Percentiles rank a stretch among this genome's conserved stretches.
Conservation (phyloP, 352 stramenopile species). For the Phytophthora cryptogea region DNA sequence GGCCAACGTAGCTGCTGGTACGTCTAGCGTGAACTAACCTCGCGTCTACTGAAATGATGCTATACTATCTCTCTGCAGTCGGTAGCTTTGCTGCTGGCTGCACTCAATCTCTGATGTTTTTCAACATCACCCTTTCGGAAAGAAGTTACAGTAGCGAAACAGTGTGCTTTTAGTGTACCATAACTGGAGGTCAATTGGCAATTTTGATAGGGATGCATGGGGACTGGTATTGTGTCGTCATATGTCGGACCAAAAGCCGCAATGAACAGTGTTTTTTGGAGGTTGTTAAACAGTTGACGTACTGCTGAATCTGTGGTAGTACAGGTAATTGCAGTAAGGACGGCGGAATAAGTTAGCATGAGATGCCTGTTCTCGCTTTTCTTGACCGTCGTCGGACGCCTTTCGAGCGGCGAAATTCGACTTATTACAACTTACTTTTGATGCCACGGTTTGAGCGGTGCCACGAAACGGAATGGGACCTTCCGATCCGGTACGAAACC, state of each 20-base stretch:
- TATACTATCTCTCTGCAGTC: constrained; percentile 15
- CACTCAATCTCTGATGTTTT: constrained; percentile 46
- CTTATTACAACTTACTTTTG: constrained; percentile 34
- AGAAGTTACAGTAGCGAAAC: constrained; percentile 20
- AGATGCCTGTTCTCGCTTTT: not conserved
- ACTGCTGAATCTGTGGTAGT: constrained; percentile 14
- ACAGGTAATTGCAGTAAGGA: not conserved
- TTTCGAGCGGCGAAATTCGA: not conserved
- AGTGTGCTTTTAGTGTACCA: not conserved
- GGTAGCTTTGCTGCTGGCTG: constrained; percentile 8
- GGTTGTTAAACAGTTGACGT: constrained; percentile 37
- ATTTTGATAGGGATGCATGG: no score
- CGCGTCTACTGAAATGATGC: constrained; percentile 21
- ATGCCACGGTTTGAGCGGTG: constrained; percentile 73
- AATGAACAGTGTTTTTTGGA: no score
- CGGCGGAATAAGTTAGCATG: constrained; percentile 15
- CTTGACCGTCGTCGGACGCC: no score
- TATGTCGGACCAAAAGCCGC: no score
- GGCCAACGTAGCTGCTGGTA: constrained; percentile 17
- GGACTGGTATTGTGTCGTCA: constrained; percentile 52
- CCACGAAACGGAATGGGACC: constrained; percentile 95
- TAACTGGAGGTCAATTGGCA: no score
- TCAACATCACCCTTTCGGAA: constrained; percentile 48
- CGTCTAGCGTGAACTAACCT: constrained; percentile 17
- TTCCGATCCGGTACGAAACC: constrained; percentile 92